Base-by-base conservation (phyloP, 2,329 filamentous ascomycete genomes). In the Talaromyces amestolkiae region DNA sequence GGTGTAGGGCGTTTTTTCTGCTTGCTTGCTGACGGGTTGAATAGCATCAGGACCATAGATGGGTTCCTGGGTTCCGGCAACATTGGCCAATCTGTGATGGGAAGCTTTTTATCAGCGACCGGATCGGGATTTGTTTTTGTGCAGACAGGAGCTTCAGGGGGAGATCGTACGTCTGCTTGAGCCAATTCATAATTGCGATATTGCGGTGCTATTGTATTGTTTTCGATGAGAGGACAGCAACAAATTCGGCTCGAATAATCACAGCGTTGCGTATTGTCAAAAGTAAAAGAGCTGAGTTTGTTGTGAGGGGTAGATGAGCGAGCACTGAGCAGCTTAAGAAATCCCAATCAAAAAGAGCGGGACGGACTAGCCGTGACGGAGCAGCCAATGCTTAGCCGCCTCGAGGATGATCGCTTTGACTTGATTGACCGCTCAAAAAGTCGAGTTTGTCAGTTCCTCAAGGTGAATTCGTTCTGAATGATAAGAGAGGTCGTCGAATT, bases 31-130 rank as follows among this genome's bases (percentile, higher is more conserved):
- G 70, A 99, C 92, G 24, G 93, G 89, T 75, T 87, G 90, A 79
- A 98, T 92, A 73, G 93, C 94, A 8, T 88, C 86, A 59, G 94
- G 89, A 70, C 95, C 95, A 79, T 99, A 97, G 80, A 96, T 91
- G 76, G 94, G 94, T 85, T 97, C 93, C 79, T 96, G 91, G 64
- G 94, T 98, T 81, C 96, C 93, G 76, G 93, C 93, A 77, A 97
- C 93, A 79, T 93, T 86, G 75, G 85, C 84, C 75, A 87, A 80
- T 72, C 85, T 87, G 73, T 47, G 61, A 43, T 65, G 58, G 59
- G 66, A 68, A 43, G 37, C 39, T 56, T 37, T 15, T 60, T 31
- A 58, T 39, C 47, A 64, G 66, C 65, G 63, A 71, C 67, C 68
- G 60, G 64, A 60, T 67, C 43, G 33, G 53, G 33, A 22, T 37